phyloP scores from a whole-genome alignment of 2,329 filamentous ascomycete species.

The Aspergillus niger region DNA sequence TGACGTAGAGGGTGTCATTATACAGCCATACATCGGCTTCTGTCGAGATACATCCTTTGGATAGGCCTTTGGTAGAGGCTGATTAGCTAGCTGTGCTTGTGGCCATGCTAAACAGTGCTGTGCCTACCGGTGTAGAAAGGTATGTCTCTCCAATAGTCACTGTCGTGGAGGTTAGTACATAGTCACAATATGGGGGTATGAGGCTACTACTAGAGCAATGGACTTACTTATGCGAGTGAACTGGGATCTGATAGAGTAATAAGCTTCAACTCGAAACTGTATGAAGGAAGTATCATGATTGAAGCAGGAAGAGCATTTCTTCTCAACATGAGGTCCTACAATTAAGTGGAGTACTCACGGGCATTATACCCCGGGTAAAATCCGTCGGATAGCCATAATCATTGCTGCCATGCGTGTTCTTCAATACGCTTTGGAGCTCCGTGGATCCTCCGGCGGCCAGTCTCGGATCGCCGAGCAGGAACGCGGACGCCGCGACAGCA shows the following conservation, averaged over 20 bases:
- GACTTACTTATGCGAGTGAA: slow-evolving; percentile 46
- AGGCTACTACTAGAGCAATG: background rate
- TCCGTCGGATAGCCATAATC: slow-evolving; percentile 64
- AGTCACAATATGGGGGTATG: background rate
- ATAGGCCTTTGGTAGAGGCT: slow-evolving; percentile 45
- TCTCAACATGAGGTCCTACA: too few relatives aligned
- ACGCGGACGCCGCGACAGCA: slow-evolving; percentile 23
- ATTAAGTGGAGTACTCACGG: slow-evolving; percentile 42
- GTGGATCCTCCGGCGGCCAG: slow-evolving; percentile 40
- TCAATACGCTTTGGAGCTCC: slow-evolving; percentile 58
- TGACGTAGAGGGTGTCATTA: slow-evolving; percentile 57
- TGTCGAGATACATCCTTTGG: slow-evolving; percentile 58
- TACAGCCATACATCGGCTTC: slow-evolving; percentile 65
- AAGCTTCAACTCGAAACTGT: too few relatives aligned
- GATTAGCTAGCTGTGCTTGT: background rate
- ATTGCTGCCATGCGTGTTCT: slow-evolving; percentile 54
- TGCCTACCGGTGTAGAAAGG: slow-evolving; percentile 49
- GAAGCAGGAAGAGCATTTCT: too few relatives aligned
- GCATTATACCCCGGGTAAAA: slow-evolving; percentile 61
- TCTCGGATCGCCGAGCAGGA: slow-evolving; percentile 26
- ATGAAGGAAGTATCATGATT: too few relatives aligned
- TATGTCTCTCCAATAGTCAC: slow-evolving; percentile 58
- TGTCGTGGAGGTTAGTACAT: slow-evolving; percentile 31
- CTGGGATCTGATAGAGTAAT: slow-evolving; percentile 36
- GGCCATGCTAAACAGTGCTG: background rate